These are phyloP conservation scores for Chytridiales sp. DNA, from an alignment of 371 early-diverging fungal species.

Conservation along the genomic window DNA sequence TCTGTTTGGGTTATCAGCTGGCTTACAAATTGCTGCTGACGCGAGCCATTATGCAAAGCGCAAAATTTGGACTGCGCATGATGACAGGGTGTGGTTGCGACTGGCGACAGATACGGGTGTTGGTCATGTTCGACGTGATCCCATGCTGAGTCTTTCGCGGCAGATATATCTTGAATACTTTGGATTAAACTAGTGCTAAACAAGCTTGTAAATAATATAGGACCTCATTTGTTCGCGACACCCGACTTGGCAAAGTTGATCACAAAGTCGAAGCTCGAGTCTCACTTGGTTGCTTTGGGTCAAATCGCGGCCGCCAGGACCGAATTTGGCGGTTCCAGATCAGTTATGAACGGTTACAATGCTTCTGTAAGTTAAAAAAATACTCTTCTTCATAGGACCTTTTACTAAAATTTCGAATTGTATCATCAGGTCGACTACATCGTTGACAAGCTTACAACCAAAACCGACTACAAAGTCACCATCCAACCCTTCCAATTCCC, in stretches of 20 bases:
- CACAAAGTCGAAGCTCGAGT: not conserved
- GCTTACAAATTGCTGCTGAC: not conserved
- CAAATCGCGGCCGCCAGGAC: slow-evolving; percentile 16
- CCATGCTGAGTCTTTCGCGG: too few species aligned
- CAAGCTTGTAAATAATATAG: too few species aligned
- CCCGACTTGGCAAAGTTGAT: slow-evolving; percentile 8
- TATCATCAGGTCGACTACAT: too few species aligned
- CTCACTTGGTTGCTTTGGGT: slow-evolving; percentile 14
- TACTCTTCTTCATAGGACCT: not conserved
- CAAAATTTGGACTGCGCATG: too few species aligned
- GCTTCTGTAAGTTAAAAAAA: too few species aligned
- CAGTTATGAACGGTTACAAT: slow-evolving; percentile 27
- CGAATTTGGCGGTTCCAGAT: slow-evolving; percentile 15
- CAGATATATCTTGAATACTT: too few species aligned
- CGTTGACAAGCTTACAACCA: slow-evolving; percentile 3
- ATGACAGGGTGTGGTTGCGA: too few species aligned
- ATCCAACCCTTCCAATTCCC: slow-evolving; percentile 16
- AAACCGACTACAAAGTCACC: slow-evolving; percentile 22
- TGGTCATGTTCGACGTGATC: too few species aligned
- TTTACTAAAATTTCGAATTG: too few species aligned
- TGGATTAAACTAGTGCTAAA: too few species aligned
- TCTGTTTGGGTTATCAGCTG: too few species aligned
- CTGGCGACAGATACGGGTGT: too few species aligned
- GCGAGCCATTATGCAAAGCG: not conserved
- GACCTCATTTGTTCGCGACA: not conserved